Evolutionary conservation across 1,139 yeast genomes (phyloP).

Genomic region (Yamadazyma sp.): DNA sequence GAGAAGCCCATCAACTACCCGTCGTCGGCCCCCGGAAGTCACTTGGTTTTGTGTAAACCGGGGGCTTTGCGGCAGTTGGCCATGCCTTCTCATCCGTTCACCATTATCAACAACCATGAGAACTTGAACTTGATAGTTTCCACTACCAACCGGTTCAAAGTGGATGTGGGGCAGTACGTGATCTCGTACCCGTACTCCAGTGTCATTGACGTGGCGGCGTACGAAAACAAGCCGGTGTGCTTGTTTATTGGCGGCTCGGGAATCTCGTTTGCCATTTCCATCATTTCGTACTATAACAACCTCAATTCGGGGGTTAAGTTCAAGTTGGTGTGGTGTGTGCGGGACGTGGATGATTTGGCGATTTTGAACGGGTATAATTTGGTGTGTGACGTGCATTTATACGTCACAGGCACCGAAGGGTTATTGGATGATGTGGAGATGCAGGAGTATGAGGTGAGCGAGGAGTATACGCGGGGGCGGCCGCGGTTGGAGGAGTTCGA

Average conservation of each 20-base stretch:
- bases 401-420: constrained; percentile 11
- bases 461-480: constrained; percentile 26
- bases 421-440: constrained; percentile 9
- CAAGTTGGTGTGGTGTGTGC: constrained; percentile 54
- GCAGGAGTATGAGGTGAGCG: constrained; percentile 5
- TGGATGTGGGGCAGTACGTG: constrained; percentile 7
- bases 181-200: constrained; percentile 14
- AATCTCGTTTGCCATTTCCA: constrained; percentile 70
- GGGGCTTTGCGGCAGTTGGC: constrained; percentile 22
- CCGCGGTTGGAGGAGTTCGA: constrained; percentile 40
- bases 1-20: constrained; percentile 28
- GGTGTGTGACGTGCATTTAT: constrained; percentile 12
- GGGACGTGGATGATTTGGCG: constrained; percentile 39
- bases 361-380: constrained; percentile 20
- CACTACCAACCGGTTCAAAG: constrained; percentile 7
- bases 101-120: constrained; percentile 18
- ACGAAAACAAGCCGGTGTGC: constrained; percentile 6
- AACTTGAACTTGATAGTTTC: constrained; percentile 14
- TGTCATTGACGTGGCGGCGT: constrained; percentile 7
- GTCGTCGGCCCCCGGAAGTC: constrained; percentile 35
- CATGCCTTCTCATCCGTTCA: constrained; percentile 43
- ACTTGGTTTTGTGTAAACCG: constrained; percentile 29
- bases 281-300: constrained; percentile 39
- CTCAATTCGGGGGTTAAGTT: constrained; percentile 7
- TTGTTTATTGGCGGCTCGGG: constrained; percentile 87